Evolutionary conservation across 139 green algal genomes (phyloP), one percentile per base, ranked within the genome.

Genomic region (Microglena sp.): DNA sequence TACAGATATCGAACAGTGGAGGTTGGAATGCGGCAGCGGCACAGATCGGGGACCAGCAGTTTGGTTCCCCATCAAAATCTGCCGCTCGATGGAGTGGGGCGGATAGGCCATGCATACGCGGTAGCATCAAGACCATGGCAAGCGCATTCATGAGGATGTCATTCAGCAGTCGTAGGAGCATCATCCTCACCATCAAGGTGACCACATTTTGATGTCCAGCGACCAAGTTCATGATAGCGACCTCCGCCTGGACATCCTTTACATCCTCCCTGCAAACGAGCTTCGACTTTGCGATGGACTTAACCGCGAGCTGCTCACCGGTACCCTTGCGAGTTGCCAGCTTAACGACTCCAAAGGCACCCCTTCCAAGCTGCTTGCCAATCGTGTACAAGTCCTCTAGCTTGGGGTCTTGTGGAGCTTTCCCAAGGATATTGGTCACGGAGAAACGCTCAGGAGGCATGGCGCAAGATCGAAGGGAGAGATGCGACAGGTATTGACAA

Each of bases 241-340:
- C 75, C 70, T 95, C 89, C 24, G 85, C 66, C 34, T 85, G 79
- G 44, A 96, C 77, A 59, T 95, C 90, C 59, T 96, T 82, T 15
- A 94, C 76, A 21, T 96, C 87, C 73, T 90, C 84, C 46, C 86
- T 82, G 64, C 75, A 84, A 0, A 85, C 69, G 2, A 95, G 77
- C 69, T 92, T 94, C 11, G 83, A 76, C 66, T 95, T 95, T 60
- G 72, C 74, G 46, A 95, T 95, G 22, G 77, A 89, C 72, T 96
- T 96, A 58, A 87, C 86, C 2, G 89, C 89, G 24, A 84, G 70
- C 3, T 62, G 59, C 32, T 83, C 66, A 3, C 69, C 64, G 6
- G 62, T 77, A 1, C 55, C 60, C 55, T 81, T 81, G 21, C 74
- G 59, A 1, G 55, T 60, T 3, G 33, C 75, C 6, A 76, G 56